These are phyloP conservation scores for Ascosphaera apis DNA, from an alignment of 2,329 filamentous ascomycete species.

Conservation along the genomic window DNA sequence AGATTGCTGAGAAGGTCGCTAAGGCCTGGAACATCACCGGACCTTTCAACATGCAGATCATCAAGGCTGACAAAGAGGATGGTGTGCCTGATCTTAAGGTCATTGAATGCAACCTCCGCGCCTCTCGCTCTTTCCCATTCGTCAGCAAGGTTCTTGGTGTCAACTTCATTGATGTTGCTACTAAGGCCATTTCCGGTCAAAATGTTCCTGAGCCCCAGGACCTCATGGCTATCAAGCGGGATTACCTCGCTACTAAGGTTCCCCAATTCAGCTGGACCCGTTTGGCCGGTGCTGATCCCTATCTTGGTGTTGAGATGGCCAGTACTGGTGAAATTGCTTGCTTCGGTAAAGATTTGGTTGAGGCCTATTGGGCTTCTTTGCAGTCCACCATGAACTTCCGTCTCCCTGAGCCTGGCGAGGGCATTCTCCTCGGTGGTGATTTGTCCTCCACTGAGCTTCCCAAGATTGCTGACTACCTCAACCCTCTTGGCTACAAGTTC, in stretches of 20 bases:
- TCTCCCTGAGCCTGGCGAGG: conserved; percentile 79
- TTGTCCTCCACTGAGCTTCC: conserved; percentile 43
- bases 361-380: conserved; percentile 92
- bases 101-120: conserved; percentile 94
- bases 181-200: conserved; percentile 69
- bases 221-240: conserved; percentile 68
- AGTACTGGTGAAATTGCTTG: conserved; percentile 96
- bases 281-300: conserved; percentile 87
- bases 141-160: conserved; percentile 89
- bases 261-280: conserved; percentile 98
- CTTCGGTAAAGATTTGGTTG: conserved; percentile 86
- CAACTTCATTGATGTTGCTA: conserved; percentile 93
- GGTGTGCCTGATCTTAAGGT: conserved; percentile 67
- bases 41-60: conserved; percentile 99
- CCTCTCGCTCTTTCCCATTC: conserved; percentile 94
- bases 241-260: conserved; percentile 93
- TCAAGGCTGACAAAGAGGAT: conserved; percentile 64
- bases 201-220: conserved; percentile 67
- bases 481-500: conserved; percentile 82
- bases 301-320: conserved; percentile 94
- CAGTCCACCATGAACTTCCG: conserved; percentile 99
- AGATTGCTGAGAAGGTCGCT: conserved; percentile 87
- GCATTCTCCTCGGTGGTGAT: conserved; percentile 84
- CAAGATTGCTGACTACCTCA: conserved; percentile 63
- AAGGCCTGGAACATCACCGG: conserved; percentile 94